Evolutionary conservation across 169 alveolate genomes (phyloP), one percentile per base, ranked within the genome.

Genomic region (Plasmodium gonderi): DNA sequence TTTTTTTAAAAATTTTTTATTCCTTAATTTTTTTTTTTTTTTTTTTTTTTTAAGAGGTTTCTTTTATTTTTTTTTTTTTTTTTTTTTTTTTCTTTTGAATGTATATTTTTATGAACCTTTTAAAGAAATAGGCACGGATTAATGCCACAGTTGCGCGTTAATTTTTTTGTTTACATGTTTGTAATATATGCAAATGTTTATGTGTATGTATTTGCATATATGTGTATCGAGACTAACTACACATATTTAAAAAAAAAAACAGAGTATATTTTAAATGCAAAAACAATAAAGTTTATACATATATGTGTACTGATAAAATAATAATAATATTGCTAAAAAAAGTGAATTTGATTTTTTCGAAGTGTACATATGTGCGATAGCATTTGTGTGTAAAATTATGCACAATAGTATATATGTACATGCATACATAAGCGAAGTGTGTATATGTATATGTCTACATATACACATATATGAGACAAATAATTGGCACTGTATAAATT

Each of bases 91-190:
- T 51, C n/a, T 76, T 76, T 76, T 76, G 49, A 17, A 76, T 20
- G 60, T 76, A 76, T 44, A 76, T 76, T 38, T 76, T 76, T 44
- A 76, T 51, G 65, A 40, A 76, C 60, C 31, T 29, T 40, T 76
- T 40, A 33, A 44, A 51, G 60, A 44, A 76, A 76, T n/a, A 75
- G 51, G 67, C n/a, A 75, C 6, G 3, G 33, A 23, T 23, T 23
- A 76, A 76, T 20, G n/a, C 20, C 82, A 76, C 82, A 47, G 33
- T 76, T 45, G 82, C 82, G 82, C 29, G 60, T 76, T 76, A 38
- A 76, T 76, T 76, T 76, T 76, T 76, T 42, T 44, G 82, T 76
- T 14, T 65, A 49, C 65, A 49, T 49, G 65, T 49, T 14, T 23
- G 65, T 49, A 49, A 49, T 49, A 23, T 49, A 12, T 49, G 26